These are phyloP conservation scores for Vigna unguiculata DNA, from an alignment of 306 rosid species.

Conservation along the genomic window DNA sequence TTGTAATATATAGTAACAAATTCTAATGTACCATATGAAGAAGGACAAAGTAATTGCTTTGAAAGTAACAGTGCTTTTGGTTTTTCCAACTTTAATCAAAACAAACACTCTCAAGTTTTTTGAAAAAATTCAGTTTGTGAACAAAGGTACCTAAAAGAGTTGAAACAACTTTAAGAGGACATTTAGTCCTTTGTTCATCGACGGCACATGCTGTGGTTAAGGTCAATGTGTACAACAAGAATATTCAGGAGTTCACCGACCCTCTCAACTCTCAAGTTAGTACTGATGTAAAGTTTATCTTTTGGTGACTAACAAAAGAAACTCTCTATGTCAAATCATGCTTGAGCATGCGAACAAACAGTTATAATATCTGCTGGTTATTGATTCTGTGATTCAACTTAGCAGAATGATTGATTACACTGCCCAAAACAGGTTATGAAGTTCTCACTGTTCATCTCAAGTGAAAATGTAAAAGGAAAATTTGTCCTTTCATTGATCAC, in stretches of 20 bases:
- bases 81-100: not conserved
- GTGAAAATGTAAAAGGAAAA: not conserved
- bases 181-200: not conserved
- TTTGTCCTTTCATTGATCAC: not conserved
- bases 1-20: too few relatives aligned
- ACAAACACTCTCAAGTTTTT: not conserved
- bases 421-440: conserved; percentile 28
- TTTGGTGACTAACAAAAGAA: conserved; percentile 21
- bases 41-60: not conserved
- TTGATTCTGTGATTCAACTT: conserved; percentile 1
- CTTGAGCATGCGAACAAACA: conserved; percentile 10
- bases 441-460: conserved; percentile 3
- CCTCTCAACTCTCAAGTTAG: not conserved
- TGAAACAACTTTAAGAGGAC: not conserved
- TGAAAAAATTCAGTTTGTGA: not conserved
- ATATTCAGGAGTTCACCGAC: conserved; percentile 9
- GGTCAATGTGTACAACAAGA: conserved; percentile 1
- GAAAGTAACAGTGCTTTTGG: not conserved
- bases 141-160: not conserved
- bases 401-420: conserved; percentile 27
- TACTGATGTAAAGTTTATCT: conserved; percentile 5
- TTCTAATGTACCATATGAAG: not conserved
- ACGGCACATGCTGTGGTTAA: conserved; percentile 10
- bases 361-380: conserved; percentile 28
- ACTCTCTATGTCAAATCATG: conserved; percentile 4